phyloP scores from a whole-genome alignment of 495 filamentous ascomycete species.

The Xeromyces bisporus region DNA sequence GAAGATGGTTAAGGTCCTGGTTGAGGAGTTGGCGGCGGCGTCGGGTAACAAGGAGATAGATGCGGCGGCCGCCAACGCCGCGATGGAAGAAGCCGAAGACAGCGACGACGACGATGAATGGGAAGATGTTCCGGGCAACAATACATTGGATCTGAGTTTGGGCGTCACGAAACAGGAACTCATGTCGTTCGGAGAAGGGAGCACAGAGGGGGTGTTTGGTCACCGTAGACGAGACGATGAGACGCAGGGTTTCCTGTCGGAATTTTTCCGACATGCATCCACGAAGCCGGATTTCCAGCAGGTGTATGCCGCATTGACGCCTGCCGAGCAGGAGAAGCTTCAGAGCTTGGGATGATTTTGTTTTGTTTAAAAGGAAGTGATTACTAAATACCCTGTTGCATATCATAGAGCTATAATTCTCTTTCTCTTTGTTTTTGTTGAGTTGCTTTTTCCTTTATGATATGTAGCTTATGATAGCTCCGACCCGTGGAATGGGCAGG shows the following conservation, averaged over 20 bases:
- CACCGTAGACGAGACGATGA: constrained; percentile 71
- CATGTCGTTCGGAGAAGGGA: constrained; percentile 55
- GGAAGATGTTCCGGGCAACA: constrained; percentile 75
- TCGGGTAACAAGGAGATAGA: constrained; percentile 42
- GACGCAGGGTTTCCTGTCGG: constrained; percentile 63
- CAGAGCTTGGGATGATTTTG: constrained; percentile 16
- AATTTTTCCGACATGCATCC: constrained; percentile 64
- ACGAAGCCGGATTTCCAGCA: constrained; percentile 59
- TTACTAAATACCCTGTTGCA: no score
- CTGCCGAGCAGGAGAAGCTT: constrained; percentile 61
- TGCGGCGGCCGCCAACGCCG: constrained; percentile 34
- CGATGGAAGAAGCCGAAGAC: constrained; percentile 29
- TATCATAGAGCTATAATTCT: no score
- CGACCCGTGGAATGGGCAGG: no score
- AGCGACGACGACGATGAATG: constrained; percentile 48
- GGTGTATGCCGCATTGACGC: constrained; percentile 49
- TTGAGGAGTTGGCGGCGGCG: constrained; percentile 59
- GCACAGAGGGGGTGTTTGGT: constrained; percentile 32
- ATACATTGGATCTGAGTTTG: constrained; percentile 52
- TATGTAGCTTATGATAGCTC: no score
- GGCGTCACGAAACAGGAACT: constrained; percentile 53
- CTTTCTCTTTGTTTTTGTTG: no score
- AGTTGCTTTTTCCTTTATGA: no score
- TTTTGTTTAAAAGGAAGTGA: no score
- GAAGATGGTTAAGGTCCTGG: constrained; percentile 91